Evolutionary conservation across 78 protist genomes (phyloP).

Genomic region (Dictyostelium brefeldianum): DNA sequence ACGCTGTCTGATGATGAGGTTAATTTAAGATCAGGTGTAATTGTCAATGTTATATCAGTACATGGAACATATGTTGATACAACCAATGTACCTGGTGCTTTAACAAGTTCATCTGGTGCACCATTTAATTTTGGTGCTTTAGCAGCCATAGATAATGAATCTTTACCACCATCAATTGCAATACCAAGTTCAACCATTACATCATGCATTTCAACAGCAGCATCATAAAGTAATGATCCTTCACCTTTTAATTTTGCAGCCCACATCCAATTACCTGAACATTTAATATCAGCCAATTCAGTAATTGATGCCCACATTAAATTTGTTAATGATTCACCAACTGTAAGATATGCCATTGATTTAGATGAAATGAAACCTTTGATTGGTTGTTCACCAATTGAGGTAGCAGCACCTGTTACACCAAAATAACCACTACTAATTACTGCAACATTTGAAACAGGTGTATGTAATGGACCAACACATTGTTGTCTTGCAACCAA

Average conservation of each 20-base stretch:
- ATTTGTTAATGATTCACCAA: slow-evolving; percentile 95
- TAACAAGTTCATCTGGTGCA: slow-evolving; percentile 74
- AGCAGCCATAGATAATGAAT: slow-evolving; percentile 96
- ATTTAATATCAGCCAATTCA: slow-evolving; percentile 73
- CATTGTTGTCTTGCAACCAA: slow-evolving; percentile 95
- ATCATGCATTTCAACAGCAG: slow-evolving; percentile 90
- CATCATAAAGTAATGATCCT: slow-evolving; percentile 92
- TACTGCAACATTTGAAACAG: slow-evolving; percentile 91
- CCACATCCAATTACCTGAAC: slow-evolving; percentile 98
- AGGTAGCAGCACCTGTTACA: slow-evolving; percentile 81
- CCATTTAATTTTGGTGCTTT: slow-evolving; percentile 44
- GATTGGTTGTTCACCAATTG: slow-evolving; percentile 94
- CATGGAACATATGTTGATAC: slow-evolving; percentile 91
- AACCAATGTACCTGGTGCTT: slow-evolving; percentile 90
- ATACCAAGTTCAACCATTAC: slow-evolving; percentile 83
- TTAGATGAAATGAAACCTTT: slow-evolving; percentile 89
- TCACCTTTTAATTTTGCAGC: slow-evolving; percentile 93
- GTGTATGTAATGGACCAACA: slow-evolving; percentile 95
- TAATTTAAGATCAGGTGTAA: slow-evolving; percentile 94
- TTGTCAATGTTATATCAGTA: slow-evolving; percentile 84
- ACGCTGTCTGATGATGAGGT: slow-evolving; percentile 31
- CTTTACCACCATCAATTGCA: slow-evolving; percentile 96
- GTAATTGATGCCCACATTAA: slow-evolving; percentile 83
- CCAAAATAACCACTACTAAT: slow-evolving; percentile 77
- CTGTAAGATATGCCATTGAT: slow-evolving; percentile 92